Base-by-base conservation (phyloP, 176 grass and related monocot genomes). In the Chrysopogon serrulatus region DNA sequence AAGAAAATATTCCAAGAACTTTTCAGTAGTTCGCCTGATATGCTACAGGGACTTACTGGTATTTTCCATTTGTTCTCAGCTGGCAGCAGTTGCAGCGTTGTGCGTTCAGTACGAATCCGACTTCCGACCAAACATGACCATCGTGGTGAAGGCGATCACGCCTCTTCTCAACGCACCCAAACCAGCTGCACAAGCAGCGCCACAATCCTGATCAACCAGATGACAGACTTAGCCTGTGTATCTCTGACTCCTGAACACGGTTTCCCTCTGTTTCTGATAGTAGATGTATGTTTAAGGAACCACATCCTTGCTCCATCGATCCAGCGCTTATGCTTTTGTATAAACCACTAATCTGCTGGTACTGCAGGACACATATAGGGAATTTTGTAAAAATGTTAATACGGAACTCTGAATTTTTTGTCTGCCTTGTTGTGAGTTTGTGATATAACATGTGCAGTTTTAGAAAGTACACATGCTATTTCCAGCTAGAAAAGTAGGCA, bases 81-180 rank as follows among this genome's bases (percentile, higher is more conserved):
- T 96, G 71, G 94, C 91, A 35, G 94, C 94, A 44, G 94, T 96
- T 28, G 94, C 94, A 26, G 94, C 91, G 12, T 39, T 96, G 14
- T 96, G 94, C 61, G 86, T 96, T 27, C 91, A 96, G 79, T 96
- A 96, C 0, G 94, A 96, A 80, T 74, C 94, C 2, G 94, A 96
- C 80, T 96, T 96, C 79, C 88, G 94, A n/a, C 94, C 94, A 0
- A 96, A 96, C 88, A 96, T 96, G 94, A 96, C 91, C 18, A 96
- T 96, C 24, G 94, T 96, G 0, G 94, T 96, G 40, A 96, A 96
- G 83, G 91, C 94, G 5, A 90, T 96, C 72, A 86, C 91, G 62
- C 94, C 94, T 73, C 94, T 96, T 87, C 91, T 96, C 35, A 92
- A 86, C 68, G 36, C 80, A 1, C 71, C 71, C 1, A 92, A 92